Base-by-base conservation (phyloP, 495 filamentous ascomycete species). In the Ascobolus immersus region DNA sequence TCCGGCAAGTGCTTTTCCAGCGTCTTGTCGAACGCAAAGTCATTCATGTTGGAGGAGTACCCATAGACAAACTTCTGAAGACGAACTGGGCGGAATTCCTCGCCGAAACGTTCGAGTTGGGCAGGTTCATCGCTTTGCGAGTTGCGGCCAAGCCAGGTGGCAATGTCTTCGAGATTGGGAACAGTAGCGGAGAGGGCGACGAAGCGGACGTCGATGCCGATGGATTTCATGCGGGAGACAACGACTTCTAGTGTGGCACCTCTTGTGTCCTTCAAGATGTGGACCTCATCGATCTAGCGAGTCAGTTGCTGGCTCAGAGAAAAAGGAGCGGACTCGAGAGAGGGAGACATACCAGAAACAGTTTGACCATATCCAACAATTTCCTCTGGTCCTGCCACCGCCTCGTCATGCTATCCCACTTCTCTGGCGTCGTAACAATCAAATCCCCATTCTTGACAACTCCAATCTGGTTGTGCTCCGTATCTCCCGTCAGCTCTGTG, bases 341-440 rank as follows among this genome's bases (percentile, higher is more conserved):
- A n/a, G n/a, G n/a, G n/a, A n/a, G n/a, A 12, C 6, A 31, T 49
- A 49, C 46, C 13, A 96, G 63, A 35, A 93, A 91, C 0, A 96
- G 55, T 44, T 79, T 79, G 17, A 96, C 70, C 40, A 93, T 55
- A 40, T 79, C 66, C 54, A 94, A 69, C 15, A 96, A 56, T 42
- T 63, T 77, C 31, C 61, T 60, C 45, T 94, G 79, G 43, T 94
- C 86, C 43, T 77, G 71, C 86, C 86, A 96, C 51, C 81, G 86
- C 20, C 86, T 64, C 1, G 86, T 96, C 52, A 96, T 75, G 38
- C 79, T 90, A 52, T 96, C 86, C 86, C 86, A 96, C 50, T 96
- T 96, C 52, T 96, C 86, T 1, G 86, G 86, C 0, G 86, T 96
- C 0, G 86, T 94, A 32, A 96, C 71, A 37, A 96, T 91, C 36